Evolutionary conservation across 352 stramenopile species (phyloP).

Genomic region (Phytopythium boreale): DNA sequence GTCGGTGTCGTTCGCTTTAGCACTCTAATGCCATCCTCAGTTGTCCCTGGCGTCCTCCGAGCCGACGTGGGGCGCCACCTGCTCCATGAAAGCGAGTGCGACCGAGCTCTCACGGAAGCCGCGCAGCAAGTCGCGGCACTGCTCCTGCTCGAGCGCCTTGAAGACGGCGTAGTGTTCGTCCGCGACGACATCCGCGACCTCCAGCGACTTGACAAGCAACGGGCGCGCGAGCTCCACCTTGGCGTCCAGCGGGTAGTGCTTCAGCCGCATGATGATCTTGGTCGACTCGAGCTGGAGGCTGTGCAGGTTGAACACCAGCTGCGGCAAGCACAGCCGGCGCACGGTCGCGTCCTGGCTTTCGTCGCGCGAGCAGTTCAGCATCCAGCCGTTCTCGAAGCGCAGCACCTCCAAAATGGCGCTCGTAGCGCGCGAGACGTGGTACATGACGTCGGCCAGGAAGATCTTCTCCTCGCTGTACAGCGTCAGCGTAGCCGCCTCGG

Average conservation of each 20-base stretch:
- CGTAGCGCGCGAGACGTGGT: constrained; percentile 55
- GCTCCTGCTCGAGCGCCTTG: constrained; percentile 48
- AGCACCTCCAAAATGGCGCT: constrained; percentile 60
- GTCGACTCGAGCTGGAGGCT: constrained; percentile 77
- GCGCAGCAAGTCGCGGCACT: constrained; percentile 66
- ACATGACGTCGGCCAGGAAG: constrained; percentile 72
- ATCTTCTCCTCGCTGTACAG: constrained; percentile 80
- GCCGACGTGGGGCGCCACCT: neutral
- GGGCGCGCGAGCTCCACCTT: constrained; percentile 55
- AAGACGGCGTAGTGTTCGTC: constrained; percentile 76
- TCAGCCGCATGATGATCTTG: constrained; percentile 65
- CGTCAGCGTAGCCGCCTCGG: constrained; percentile 16
- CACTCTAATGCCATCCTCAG: constrained; percentile 1
- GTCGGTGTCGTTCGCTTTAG: neutral
- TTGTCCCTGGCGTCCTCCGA: constrained; percentile 2
- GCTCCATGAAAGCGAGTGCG: constrained; percentile 55
- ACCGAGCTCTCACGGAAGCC: constrained; percentile 69
- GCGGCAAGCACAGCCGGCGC: constrained; percentile 56
- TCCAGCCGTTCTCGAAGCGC: constrained; percentile 81
- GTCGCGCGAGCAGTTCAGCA: constrained; percentile 46
- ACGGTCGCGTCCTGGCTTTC: constrained; percentile 39
- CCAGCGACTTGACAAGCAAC: constrained; percentile 67
- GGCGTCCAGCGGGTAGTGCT: constrained; percentile 52
- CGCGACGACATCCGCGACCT: constrained; percentile 75
- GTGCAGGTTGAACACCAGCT: constrained; percentile 71